A percentile compares a stretch with the other conserved stretches of the same genome.
phyloP scores from a whole-genome alignment of 805 yeast species.

The Wickerhamiella musiphila region DNA sequence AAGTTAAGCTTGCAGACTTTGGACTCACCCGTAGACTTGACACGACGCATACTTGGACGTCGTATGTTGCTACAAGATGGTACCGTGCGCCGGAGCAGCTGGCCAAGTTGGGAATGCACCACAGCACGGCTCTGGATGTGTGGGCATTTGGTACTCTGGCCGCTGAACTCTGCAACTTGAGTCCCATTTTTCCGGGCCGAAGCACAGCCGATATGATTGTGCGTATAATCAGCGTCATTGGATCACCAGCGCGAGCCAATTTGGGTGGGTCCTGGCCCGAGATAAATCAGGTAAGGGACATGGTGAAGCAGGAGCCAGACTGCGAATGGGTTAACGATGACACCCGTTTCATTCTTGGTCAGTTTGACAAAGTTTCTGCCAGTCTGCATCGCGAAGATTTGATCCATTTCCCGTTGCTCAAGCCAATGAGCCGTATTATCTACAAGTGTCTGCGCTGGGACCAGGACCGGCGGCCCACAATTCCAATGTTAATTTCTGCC shows the following conservation, averaged over 20 bases:
- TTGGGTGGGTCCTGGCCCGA: no score
- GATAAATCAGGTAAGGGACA: no score
- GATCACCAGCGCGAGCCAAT: no score
- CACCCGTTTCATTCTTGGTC: no score
- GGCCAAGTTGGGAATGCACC: constrained; percentile 27
- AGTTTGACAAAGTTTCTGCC: no score
- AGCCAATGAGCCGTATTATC: constrained; percentile 5
- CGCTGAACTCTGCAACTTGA: constrained; percentile 63
- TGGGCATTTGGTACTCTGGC: constrained; percentile 91
- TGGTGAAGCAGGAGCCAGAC: no score
- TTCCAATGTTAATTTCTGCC: no score
- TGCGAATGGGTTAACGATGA: no score
- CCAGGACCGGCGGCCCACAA: no score
- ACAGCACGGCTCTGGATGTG: constrained; percentile 66
- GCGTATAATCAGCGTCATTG: no score
- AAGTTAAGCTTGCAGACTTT: constrained; percentile 82
- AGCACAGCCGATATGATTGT: constrained; percentile 65
- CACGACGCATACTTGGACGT: constrained; percentile 44
- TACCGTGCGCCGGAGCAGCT: constrained; percentile 86
- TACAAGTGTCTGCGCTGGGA: constrained; percentile 49
- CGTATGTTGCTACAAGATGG: constrained; percentile 94
- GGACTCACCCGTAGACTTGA: constrained; percentile 63
- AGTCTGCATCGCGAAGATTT: no score
- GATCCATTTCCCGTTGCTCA: no score
- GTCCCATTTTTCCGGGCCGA: constrained; percentile 72